Percentiles rank a stretch among this genome's conserved stretches.
phyloP scores from a whole-genome alignment of 208 protist genomes.

The Phytomonas sp. region DNA sequence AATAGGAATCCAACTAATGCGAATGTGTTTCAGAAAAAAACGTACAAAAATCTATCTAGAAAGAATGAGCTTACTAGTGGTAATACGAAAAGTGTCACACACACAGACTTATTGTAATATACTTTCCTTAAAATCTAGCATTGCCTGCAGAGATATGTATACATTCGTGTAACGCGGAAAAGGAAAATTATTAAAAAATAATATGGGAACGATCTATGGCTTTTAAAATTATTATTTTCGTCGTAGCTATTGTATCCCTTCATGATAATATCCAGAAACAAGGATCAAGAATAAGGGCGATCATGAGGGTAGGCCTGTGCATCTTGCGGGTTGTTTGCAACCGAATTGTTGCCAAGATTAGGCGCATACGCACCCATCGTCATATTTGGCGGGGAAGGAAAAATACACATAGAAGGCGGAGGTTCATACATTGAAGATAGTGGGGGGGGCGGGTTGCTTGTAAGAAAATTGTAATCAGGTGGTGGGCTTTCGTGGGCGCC shows the following conservation, averaged over 20 bases:
- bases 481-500: not conserved
- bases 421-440: not conserved
- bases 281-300: not conserved
- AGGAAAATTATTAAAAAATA: not conserved
- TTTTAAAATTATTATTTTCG: not conserved
- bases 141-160: not conserved
- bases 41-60: not conserved
- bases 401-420: not conserved
- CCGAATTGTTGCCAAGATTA: not conserved
- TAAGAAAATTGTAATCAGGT: not conserved
- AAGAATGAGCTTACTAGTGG: not conserved
- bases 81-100: not conserved
- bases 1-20: constrained; percentile 2
- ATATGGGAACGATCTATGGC: not conserved
- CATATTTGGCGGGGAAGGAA: not conserved
- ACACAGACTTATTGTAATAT: not conserved
- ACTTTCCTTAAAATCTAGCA: not conserved
- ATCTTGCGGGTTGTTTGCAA: not conserved
- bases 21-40: not conserved
- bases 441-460: not conserved
- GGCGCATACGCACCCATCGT: not conserved
- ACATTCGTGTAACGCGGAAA: not conserved
- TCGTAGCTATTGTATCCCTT: not conserved
- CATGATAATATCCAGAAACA: not conserved
- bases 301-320: not conserved